Percentiles rank a stretch among this genome's conserved stretches.
Conservation (phyloP, 1,284 basidiomycete genomes). For the Cryptococcus amylolentus region DNA sequence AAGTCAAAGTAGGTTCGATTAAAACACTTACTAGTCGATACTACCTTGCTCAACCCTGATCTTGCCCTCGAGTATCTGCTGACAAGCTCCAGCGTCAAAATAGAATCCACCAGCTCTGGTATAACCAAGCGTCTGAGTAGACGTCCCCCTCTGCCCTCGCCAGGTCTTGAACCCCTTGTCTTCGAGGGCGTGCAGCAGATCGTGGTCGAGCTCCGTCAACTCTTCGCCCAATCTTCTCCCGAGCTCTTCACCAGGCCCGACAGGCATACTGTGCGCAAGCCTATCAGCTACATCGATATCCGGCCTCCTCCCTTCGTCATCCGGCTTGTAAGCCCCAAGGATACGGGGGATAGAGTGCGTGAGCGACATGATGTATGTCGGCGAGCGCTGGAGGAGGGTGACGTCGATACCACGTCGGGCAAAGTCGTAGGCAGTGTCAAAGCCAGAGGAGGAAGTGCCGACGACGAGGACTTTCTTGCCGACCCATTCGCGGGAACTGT, state of each 20-base stretch:
- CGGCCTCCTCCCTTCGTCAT: constrained; percentile 49
- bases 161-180: constrained; percentile 53
- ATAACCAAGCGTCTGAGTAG: constrained; percentile 19
- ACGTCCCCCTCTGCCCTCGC: constrained; percentile 26
- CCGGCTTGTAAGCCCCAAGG: constrained; percentile 39
- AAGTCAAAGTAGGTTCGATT: not conserved
- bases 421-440: constrained; percentile 52
- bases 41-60: constrained; percentile 33
- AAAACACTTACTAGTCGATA: constrained; percentile 11
- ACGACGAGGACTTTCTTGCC: constrained; percentile 62
- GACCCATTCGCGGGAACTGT: constrained; percentile 52
- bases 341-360: constrained; percentile 50
- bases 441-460: constrained; percentile 61
- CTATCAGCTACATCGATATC: constrained; percentile 50
- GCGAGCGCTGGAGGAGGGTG: constrained; percentile 61
- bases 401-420: constrained; percentile 55
- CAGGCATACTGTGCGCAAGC: constrained; percentile 52
- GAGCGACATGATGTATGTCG: constrained; percentile 59
- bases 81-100: constrained; percentile 36
- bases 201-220: constrained; percentile 35
- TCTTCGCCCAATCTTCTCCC: constrained; percentile 18
- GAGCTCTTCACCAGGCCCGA: constrained; percentile 26
- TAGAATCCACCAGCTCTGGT: constrained; percentile 34
- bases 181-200: constrained; percentile 56
- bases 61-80: constrained; percentile 30